Percentiles rank a stretch among this genome's conserved stretches.
These are phyloP conservation scores for Ramalina intermedia DNA, from an alignment of 495 filamentous ascomycete genomes.

Conservation along the genomic window DNA sequence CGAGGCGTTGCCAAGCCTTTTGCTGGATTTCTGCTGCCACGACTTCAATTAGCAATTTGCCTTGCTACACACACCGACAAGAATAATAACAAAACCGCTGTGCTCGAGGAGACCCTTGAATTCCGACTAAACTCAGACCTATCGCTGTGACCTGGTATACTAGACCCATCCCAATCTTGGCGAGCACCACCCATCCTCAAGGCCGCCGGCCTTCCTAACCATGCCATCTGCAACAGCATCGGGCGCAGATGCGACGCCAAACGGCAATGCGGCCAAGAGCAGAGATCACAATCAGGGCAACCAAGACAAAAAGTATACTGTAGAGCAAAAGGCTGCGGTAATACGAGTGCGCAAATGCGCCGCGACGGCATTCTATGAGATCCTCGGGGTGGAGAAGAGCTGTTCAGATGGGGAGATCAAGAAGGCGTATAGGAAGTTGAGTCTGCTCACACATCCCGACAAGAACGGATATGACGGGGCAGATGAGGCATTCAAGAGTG, in stretches of 20 bases:
- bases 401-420: constrained; percentile 78
- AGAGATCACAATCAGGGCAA: constrained; percentile 90
- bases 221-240: constrained; percentile 73
- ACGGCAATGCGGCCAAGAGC: constrained; percentile 47
- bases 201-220: constrained; percentile 11
- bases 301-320: constrained; percentile 74
- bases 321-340: constrained; percentile 81
- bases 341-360: constrained; percentile 71
- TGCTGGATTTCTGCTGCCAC: too few relatives aligned
- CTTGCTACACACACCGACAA: too few relatives aligned
- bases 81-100: too few relatives aligned
- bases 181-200: too few relatives aligned
- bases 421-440: constrained; percentile 91
- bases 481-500: constrained; percentile 91
- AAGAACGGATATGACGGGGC: constrained; percentile 97
- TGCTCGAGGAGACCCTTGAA: too few relatives aligned
- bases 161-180: too few relatives aligned
- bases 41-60: too few relatives aligned
- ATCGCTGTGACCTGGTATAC: too few relatives aligned
- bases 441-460: constrained; percentile 88
- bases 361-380: constrained; percentile 87
- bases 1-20: too few relatives aligned
- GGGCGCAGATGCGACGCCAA: constrained; percentile 46
- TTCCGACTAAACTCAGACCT: too few relatives aligned
- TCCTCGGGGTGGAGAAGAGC: constrained; percentile 59